These are phyloP conservation scores for Mycosarcoma maydis DNA, from an alignment of 1,284 basidiomycete species.

Conservation along the genomic window DNA sequence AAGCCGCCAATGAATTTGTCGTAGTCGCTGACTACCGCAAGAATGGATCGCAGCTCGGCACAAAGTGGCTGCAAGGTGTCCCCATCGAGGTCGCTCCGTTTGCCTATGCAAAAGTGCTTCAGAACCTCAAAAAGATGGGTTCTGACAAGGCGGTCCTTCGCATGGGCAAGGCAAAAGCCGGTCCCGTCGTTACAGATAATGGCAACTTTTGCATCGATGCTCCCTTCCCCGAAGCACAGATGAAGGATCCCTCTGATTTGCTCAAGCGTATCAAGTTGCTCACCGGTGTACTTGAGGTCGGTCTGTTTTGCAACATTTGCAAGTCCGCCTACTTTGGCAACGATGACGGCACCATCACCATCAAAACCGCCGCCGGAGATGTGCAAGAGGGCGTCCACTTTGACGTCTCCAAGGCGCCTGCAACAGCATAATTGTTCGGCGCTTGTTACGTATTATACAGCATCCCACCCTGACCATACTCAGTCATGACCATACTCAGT, in stretches of 20 bases:
- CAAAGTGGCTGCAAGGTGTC: conserved; percentile 84
- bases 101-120: conserved; percentile 81
- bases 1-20: conserved; percentile 87
- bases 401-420: conserved; percentile 31
- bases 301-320: conserved; percentile 90
- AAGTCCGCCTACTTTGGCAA: conserved; percentile 97
- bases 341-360: conserved; percentile 57
- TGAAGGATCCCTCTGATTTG: conserved; percentile 59
- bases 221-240: conserved; percentile 55
- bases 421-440: conserved; percentile 17
- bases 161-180: conserved; percentile 74
- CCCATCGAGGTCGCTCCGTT: conserved; percentile 97
- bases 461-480: too few species aligned
- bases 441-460: too few species aligned
- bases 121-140: conserved; percentile 58
- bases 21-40: conserved; percentile 94
- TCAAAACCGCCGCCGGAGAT: conserved; percentile 55
- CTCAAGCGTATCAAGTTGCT: conserved; percentile 58
- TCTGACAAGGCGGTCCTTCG: conserved; percentile 51
- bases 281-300: conserved; percentile 96
- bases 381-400: conserved; percentile 47
- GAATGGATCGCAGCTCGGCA: conserved; percentile 80
- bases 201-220: conserved; percentile 66
- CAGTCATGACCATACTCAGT: too few species aligned
- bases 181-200: conserved; percentile 95